A percentile compares a stretch with the other conserved stretches of the same genome.
Evolutionary conservation across 495 filamentous ascomycete species (phyloP).

Genomic region (Niebla homalea): DNA sequence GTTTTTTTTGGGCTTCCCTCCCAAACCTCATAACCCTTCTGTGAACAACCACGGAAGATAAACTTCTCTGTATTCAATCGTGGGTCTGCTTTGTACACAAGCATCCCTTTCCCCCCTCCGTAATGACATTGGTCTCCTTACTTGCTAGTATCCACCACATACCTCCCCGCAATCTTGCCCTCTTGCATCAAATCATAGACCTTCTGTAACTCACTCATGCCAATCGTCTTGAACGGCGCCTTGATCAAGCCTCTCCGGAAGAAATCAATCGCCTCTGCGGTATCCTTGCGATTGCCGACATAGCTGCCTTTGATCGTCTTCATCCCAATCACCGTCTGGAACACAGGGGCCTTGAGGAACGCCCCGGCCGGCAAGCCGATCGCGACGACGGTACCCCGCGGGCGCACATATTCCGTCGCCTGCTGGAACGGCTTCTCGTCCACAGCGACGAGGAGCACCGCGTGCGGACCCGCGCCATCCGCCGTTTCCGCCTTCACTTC

Average conservation of each 20-base stretch:
- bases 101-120: no score
- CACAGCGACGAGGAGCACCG: constrained; percentile 73
- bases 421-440: constrained; percentile 90
- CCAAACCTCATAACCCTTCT: no score
- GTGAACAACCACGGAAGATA: no score
- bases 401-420: constrained; percentile 71
- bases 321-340: constrained; percentile 76
- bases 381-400: constrained; percentile 64
- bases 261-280: constrained; percentile 77
- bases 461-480: constrained; percentile 74
- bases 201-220: constrained; percentile 60
- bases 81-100: no score
- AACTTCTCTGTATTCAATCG: no score
- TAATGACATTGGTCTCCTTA: background rate
- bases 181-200: constrained; percentile 65
- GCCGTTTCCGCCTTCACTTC: constrained; percentile 67
- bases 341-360: constrained; percentile 68
- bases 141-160: constrained; percentile 57
- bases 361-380: constrained; percentile 76
- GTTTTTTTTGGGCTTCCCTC: no score
- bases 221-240: constrained; percentile 70
- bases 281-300: constrained; percentile 81
- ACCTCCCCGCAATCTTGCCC: constrained; percentile 73
- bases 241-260: constrained; percentile 71
- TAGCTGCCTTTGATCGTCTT: constrained; percentile 87